phyloP scores from a whole-genome alignment of 257 asterid genomes.

The Vinca minor region DNA sequence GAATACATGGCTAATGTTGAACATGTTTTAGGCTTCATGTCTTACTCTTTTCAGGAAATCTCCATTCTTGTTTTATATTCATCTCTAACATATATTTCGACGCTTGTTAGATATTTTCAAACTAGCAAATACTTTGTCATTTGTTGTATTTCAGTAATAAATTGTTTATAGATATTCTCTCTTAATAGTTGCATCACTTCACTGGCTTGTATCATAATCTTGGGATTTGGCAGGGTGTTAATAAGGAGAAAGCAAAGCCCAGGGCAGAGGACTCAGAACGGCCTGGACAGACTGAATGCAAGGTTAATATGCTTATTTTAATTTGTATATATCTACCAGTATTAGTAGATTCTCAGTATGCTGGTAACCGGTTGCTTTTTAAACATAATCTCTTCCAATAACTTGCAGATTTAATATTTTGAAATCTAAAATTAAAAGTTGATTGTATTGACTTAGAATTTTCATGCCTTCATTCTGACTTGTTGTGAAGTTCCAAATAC shows the following conservation, averaged over 20 bases:
- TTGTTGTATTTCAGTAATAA: neutral
- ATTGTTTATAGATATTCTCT: neutral
- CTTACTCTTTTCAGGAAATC: too few species aligned
- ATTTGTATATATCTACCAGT: neutral
- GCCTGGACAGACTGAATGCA: conserved; percentile 34
- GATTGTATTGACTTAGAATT: neutral
- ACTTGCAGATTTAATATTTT: neutral
- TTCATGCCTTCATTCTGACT: neutral
- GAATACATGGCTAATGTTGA: too few species aligned
- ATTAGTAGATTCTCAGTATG: neutral
- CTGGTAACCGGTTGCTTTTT: neutral
- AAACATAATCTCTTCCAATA: neutral
- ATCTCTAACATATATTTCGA: too few species aligned
- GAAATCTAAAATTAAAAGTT: neutral
- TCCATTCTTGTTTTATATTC: too few species aligned
- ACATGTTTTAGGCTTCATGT: too few species aligned
- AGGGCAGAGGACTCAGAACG: conserved; percentile 27
- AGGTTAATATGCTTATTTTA: conserved; percentile 18
- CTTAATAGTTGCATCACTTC: neutral
- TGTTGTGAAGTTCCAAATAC: neutral
- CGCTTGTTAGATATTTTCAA: neutral
- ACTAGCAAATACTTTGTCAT: neutral
- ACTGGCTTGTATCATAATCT: neutral
- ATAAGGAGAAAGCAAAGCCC: conserved; percentile 21
- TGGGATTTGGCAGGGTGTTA: conserved; percentile 21